A percentile compares a stretch with the other conserved stretches of the same genome.
These are phyloP conservation scores for Colletotrichum incanum DNA, from an alignment of 2,329 filamentous ascomycete species.

Conservation along the genomic window DNA sequence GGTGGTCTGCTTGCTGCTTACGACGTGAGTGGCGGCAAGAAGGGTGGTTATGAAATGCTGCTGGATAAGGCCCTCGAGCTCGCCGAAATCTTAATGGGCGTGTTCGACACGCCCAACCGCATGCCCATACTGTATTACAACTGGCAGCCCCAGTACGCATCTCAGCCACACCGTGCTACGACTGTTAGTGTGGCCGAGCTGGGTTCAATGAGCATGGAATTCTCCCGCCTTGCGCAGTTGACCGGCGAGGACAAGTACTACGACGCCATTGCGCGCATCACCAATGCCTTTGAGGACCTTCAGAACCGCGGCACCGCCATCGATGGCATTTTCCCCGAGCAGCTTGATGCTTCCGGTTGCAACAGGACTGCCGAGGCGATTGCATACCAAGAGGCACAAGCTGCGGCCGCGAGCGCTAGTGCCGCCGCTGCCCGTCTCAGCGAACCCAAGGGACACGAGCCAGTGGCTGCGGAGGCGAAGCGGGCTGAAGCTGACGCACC, in stretches of 20 bases:
- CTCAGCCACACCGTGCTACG: slow-evolving; percentile 75
- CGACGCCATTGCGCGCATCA: slow-evolving; percentile 89
- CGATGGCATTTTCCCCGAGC: slow-evolving; percentile 85
- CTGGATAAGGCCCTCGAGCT: slow-evolving; percentile 85
- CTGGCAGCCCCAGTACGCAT: slow-evolving; percentile 79
- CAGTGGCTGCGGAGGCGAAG: slow-evolving; percentile 21
- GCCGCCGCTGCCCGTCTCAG: slow-evolving; percentile 16
- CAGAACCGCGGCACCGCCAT: slow-evolving; percentile 79
- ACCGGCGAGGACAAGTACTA: slow-evolving; percentile 89
- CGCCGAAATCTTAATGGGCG: slow-evolving; percentile 84
- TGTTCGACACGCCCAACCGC: slow-evolving; percentile 93
- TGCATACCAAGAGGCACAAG: slow-evolving; percentile 52
- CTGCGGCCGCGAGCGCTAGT: slow-evolving; percentile 50
- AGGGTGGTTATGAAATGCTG: slow-evolving; percentile 74
- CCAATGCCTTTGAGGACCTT: slow-evolving; percentile 81
- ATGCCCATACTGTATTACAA: slow-evolving; percentile 89
- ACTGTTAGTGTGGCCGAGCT: slow-evolving; percentile 78
- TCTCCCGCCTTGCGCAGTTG: slow-evolving; percentile 89
- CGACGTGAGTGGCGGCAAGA: slow-evolving; percentile 80
- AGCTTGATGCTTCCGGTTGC: slow-evolving; percentile 85
- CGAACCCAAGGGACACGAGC: slow-evolving; percentile 49
- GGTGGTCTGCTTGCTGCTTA: slow-evolving; percentile 90
- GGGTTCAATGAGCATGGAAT: slow-evolving; percentile 88
- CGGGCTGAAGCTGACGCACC: slow-evolving; percentile 13
- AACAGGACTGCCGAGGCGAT: slow-evolving; percentile 66